Conservation (phyloP, 164 flowering plant species). For the Platanus orientalis region DNA sequence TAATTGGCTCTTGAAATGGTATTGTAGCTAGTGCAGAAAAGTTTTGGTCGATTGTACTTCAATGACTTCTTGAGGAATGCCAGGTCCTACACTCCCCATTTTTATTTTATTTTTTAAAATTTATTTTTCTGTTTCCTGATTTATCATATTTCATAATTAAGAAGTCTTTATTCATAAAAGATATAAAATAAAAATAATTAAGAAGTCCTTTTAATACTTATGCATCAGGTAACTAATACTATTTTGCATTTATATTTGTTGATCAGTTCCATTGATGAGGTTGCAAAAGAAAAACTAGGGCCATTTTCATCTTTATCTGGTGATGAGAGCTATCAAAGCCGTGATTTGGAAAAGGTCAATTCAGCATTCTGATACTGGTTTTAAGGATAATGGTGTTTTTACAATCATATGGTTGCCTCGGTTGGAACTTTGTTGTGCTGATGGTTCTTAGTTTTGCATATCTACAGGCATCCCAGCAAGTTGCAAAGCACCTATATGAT, state of each 20-base stretch:
- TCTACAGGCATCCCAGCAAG: conserved; percentile 74
- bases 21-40: conserved; percentile 98
- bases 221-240: conserved; percentile 3
- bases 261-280: conserved; percentile 67
- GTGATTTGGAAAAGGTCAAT: conserved; percentile 93
- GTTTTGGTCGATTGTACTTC: conserved; percentile 81
- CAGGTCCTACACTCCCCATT: conserved; percentile 46
- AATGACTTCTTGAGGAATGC: conserved; percentile 78
- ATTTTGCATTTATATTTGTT: conserved; percentile 9
- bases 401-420: too few species aligned
- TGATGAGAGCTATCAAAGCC: conserved; percentile 85
- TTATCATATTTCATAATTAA: not conserved
- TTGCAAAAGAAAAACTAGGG: conserved; percentile 65
- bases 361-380: not conserved
- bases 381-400: not conserved
- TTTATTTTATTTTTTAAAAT: too few species aligned
- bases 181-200: too few species aligned
- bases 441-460: conserved; percentile 5
- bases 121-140: not conserved
- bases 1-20: conserved; percentile 18
- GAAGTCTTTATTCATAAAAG: too few species aligned
- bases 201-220: not conserved
- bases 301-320: conserved; percentile 61
- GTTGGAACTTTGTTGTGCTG: conserved; percentile 4
- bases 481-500: conserved; percentile 73